Percentiles rank a stretch among this genome's conserved stretches.
Conservation (phyloP, 805 yeast species). For the Teunomyces aglyptinius region DNA sequence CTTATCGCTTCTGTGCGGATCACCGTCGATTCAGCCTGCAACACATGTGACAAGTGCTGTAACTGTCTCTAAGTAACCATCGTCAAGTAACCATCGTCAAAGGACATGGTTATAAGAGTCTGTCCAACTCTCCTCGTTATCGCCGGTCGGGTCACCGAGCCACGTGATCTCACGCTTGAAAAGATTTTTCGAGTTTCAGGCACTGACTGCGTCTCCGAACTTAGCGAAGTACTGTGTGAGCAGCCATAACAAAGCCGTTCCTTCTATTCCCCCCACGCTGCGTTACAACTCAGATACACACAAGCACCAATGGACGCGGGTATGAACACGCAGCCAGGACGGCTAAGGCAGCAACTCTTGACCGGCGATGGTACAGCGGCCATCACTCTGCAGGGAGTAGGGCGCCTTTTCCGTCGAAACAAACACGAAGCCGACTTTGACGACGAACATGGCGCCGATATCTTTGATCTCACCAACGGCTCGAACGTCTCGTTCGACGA, state of each 20-base stretch:
- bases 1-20: too few relatives aligned
- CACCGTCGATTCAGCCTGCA: too few relatives aligned
- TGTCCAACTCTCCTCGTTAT: too few relatives aligned
- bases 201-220: neutral
- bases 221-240: neutral
- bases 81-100: too few relatives aligned
- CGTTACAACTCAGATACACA: too few relatives aligned
- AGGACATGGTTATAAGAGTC: too few relatives aligned
- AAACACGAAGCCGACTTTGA: conserved; percentile 31
- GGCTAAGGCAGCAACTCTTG: conserved; percentile 33
- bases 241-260: neutral
- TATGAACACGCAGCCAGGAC: conserved; percentile 14
- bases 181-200: neutral
- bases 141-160: too few relatives aligned
- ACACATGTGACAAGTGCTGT: too few relatives aligned
- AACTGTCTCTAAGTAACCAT: too few relatives aligned
- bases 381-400: conserved; percentile 24
- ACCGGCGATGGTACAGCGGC: conserved; percentile 28
- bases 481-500: conserved; percentile 59
- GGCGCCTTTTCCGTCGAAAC: conserved; percentile 43
- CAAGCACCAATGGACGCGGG: conserved; percentile 7
- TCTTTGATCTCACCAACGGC: conserved; percentile 33
- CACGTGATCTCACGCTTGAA: neutral
- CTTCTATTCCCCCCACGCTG: too few relatives aligned
- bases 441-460: conserved; percentile 38